These are phyloP conservation scores for Rosa rugosa DNA, from an alignment of 306 rosid genomes.

Conservation along the genomic window DNA sequence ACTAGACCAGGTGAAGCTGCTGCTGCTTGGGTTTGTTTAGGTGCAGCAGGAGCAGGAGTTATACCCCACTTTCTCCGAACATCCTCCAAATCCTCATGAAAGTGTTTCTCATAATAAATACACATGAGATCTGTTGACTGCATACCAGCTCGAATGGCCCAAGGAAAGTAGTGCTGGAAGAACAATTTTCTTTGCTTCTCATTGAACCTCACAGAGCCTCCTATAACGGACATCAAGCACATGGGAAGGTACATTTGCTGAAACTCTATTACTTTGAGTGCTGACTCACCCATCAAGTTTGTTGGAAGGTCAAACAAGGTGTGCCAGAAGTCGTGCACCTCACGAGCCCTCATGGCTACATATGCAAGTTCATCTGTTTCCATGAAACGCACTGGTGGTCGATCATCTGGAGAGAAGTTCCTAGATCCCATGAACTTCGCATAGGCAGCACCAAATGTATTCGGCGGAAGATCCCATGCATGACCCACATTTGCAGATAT, in stretches of 20 bases:
- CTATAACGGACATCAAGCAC: slow-evolving; percentile 69
- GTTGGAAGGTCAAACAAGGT: slow-evolving; percentile 84
- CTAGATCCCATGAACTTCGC: slow-evolving; percentile 96
- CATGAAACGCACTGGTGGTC: slow-evolving; percentile 92
- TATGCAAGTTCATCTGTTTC: slow-evolving; percentile 80
- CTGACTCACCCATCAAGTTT: slow-evolving; percentile 87
- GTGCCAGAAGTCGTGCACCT: slow-evolving; percentile 97
- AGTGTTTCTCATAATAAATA: slow-evolving; percentile 78
- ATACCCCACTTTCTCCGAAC: slow-evolving; percentile 75
- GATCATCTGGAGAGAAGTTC: slow-evolving; percentile 90
- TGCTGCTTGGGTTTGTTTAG: slow-evolving; percentile 31
- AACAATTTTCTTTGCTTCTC: slow-evolving; percentile 76
- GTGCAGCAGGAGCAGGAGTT: slow-evolving; percentile 58
- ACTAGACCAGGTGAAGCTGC: background rate
- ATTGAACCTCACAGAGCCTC: slow-evolving; percentile 72
- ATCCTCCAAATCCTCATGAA: slow-evolving; percentile 76
- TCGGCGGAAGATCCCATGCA: slow-evolving; percentile 78
- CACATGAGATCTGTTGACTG: slow-evolving; percentile 85
- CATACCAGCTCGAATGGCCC: slow-evolving; percentile 84
- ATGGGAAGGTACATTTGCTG: slow-evolving; percentile 88
- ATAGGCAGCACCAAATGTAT: slow-evolving; percentile 89
- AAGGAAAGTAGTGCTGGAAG: slow-evolving; percentile 80
- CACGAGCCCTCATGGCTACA: slow-evolving; percentile 87
- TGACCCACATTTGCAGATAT: slow-evolving; percentile 69
- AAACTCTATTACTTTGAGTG: slow-evolving; percentile 85